A percentile compares a stretch with the other conserved stretches of the same genome.
These are phyloP conservation scores for Castanopsis chinensis DNA, from an alignment of 306 rosid genomes.

Conservation along the genomic window DNA sequence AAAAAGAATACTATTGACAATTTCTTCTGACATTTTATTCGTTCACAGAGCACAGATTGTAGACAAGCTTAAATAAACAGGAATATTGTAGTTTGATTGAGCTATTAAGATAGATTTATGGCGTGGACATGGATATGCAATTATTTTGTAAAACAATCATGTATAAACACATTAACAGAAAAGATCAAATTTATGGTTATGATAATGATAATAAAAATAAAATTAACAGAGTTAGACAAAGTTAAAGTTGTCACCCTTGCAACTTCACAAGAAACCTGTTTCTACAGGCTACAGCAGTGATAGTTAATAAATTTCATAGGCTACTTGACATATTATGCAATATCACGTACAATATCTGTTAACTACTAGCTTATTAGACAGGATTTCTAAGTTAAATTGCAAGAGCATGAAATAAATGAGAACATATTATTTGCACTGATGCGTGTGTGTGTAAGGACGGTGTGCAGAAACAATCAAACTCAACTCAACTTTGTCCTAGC, in stretches of 20 bases:
- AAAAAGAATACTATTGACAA: neutral
- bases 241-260: neutral
- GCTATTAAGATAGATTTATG: neutral
- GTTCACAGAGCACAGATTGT: neutral
- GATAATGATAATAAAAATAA: neutral
- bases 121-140: neutral
- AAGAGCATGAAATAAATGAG: no score
- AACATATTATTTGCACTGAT: no score
- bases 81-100: neutral
- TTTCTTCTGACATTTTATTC: neutral
- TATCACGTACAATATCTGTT: neutral
- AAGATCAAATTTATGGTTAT: neutral
- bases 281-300: neutral
- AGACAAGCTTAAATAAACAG: neutral
- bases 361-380: neutral
- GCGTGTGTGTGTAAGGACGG: neutral
- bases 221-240: neutral
- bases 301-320: neutral
- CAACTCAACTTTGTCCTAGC: neutral
- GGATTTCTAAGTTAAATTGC: neutral
- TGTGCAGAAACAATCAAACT: neutral
- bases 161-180: neutral
- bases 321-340: neutral
- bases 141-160: neutral
- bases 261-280: neutral